Evolutionary conservation across 2,329 filamentous ascomycete genomes (phyloP), one percentile per base, ranked within the genome.

Genomic region (Chaetomium sp.): DNA sequence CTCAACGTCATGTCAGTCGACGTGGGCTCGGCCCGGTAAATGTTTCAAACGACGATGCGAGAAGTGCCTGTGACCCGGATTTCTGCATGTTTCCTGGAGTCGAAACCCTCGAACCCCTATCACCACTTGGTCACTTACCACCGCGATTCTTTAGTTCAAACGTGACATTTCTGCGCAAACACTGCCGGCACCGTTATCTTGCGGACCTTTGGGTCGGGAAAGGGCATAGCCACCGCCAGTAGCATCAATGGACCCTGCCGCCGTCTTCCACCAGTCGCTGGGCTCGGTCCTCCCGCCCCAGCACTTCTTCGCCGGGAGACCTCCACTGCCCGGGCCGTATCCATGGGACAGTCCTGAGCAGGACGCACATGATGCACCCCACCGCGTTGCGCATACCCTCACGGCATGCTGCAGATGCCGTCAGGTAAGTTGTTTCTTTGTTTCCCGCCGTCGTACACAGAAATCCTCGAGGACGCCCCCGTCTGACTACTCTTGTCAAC

Each of bases 351-450:
- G 72, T 36, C 73, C 69, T 46, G 79, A 82, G 57, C 73, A 66
- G 53, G 80, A 81, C 57, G 72, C 76, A 58, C 73, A 66, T 53
- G 80, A 82, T 59, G 72, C 76, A 64, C 71, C 76, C 55, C 76
- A 81, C 66, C 78, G 87, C 62, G 85, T 91, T 62, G 87, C 87
- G 35, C 87, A 91, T 68, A 91, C 88, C 5, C 71, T 92, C 65
- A 90, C 88, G 49, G 88, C 88, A 27, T 91, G 88, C 67, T 89
- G 86, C 67, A 83, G 88, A 59, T 92, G 88, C 71, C 82, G 88
- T 69, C 86, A 88, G 78, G 88, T 89, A 74, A 69, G 78, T 71
- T 63, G 35, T 43, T 55, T 11, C 12, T 34, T n/a, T 8, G 6
- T 1, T 19, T n/a, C 9, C 7, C 9, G 7, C 27, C 2, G 6